These are phyloP conservation scores for Bipolaris oryzae DNA, from an alignment of 2,329 filamentous ascomycete genomes.

Conservation along the genomic window DNA sequence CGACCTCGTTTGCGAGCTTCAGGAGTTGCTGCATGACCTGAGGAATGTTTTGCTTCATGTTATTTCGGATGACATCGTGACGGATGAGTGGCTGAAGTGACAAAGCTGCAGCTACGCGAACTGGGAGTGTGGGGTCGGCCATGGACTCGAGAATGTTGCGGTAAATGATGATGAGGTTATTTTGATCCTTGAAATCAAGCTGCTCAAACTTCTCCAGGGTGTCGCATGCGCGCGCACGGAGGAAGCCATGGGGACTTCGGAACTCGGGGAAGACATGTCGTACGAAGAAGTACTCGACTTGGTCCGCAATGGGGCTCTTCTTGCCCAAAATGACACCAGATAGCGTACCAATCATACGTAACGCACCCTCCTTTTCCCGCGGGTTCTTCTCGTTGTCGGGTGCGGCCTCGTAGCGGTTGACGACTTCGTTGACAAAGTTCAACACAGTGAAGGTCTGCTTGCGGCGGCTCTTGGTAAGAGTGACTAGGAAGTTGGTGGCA, in stretches of 20 bases:
- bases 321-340: slow-evolving; percentile 94
- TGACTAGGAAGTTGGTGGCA: slow-evolving; percentile 94
- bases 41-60: slow-evolving; percentile 97
- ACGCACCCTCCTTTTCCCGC: slow-evolving; percentile 91
- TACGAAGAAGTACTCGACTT: slow-evolving; percentile 98
- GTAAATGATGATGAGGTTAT: slow-evolving; percentile 96
- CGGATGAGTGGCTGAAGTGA: slow-evolving; percentile 94
- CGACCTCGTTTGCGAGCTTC: slow-evolving; percentile 96
- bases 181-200: slow-evolving; percentile 93
- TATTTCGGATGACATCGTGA: slow-evolving; percentile 89
- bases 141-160: slow-evolving; percentile 96
- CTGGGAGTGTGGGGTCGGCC: slow-evolving; percentile 90
- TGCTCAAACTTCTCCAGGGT: slow-evolving; percentile 98
- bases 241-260: slow-evolving; percentile 86
- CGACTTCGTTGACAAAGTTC: slow-evolving; percentile 91
- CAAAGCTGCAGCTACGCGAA: slow-evolving; percentile 90
- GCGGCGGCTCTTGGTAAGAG: slow-evolving; percentile 89
- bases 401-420: slow-evolving; percentile 87
- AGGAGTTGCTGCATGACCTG: slow-evolving; percentile 99
- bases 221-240: slow-evolving; percentile 93
- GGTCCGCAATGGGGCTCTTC: slow-evolving; percentile 96
- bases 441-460: slow-evolving; percentile 96
- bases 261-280: slow-evolving; percentile 99
- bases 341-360: slow-evolving; percentile 96
- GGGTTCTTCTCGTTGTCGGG: slow-evolving; percentile 91